phyloP scores from a whole-genome alignment of 495 filamentous ascomycete species.

The Recurvomyces mirabilis region DNA sequence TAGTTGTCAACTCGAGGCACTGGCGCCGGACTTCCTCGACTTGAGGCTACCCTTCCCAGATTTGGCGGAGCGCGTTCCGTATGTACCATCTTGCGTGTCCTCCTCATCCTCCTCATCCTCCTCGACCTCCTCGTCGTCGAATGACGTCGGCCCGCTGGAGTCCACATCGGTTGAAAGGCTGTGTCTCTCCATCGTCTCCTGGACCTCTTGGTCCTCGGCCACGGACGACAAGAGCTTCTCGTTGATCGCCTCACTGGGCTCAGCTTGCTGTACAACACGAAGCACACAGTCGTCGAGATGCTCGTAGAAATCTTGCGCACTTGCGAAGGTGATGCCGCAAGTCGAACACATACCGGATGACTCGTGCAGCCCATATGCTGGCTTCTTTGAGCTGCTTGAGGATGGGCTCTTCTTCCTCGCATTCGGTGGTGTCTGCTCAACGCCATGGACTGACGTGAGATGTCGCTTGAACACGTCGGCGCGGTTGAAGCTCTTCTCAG shows the following conservation, averaged over 20 bases:
- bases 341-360: conserved; percentile 85
- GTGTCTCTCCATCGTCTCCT: conserved; percentile 75
- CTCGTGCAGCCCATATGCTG: background rate
- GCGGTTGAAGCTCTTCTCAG: conserved; percentile 96
- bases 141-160: conserved; percentile 35
- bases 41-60: conserved; percentile 42
- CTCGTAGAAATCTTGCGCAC: conserved; percentile 97
- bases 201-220: conserved; percentile 68
- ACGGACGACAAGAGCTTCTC: conserved; percentile 73
- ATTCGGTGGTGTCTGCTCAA: conserved; percentile 93
- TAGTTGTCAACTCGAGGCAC: conserved; percentile 46
- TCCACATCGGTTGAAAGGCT: conserved; percentile 49
- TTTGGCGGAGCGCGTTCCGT: conserved; percentile 29
- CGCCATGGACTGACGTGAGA: conserved; percentile 82
- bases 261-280: conserved; percentile 92
- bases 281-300: conserved; percentile 98
- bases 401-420: conserved; percentile 72
- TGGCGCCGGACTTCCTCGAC: conserved; percentile 25
- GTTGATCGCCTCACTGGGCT: conserved; percentile 93
- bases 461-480: conserved; percentile 99
- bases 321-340: conserved; percentile 81
- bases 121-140: conserved; percentile 46
- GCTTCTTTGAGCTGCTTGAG: conserved; percentile 27
- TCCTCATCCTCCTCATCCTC: conserved; percentile 54
- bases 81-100: conserved; percentile 39